phyloP scores from a whole-genome alignment of 2,329 filamentous ascomycete genomes.

The Neonectria faginata region DNA sequence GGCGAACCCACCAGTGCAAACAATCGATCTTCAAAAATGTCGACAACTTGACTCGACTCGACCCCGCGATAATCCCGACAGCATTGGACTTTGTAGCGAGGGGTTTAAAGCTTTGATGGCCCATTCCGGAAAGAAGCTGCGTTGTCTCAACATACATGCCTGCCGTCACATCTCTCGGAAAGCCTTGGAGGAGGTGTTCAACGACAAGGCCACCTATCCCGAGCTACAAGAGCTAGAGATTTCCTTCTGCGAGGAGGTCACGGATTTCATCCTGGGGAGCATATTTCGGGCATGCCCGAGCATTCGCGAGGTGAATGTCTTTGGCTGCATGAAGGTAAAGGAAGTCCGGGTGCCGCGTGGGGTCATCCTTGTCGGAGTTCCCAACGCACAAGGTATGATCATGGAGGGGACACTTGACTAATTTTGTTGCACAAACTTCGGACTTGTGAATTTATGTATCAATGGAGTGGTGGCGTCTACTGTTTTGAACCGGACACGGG shows the following conservation, averaged over 20 bases:
- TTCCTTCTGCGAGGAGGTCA: conserved; percentile 78
- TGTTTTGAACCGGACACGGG: background rate
- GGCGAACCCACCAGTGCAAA: conserved; percentile 77
- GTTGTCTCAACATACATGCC: conserved; percentile 80
- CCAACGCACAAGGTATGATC: conserved; percentile 70
- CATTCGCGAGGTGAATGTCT: conserved; percentile 69
- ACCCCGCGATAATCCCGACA: conserved; percentile 72
- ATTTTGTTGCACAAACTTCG: conserved; percentile 8
- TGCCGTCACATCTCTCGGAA: conserved; percentile 82
- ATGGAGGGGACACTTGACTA: conserved; percentile 58
- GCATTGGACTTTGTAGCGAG: conserved; percentile 78
- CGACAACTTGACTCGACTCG: conserved; percentile 79
- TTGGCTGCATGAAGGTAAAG: conserved; percentile 73
- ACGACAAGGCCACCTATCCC: conserved; percentile 70
- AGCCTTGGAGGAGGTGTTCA: conserved; percentile 82
- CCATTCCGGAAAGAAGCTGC: conserved; percentile 78
- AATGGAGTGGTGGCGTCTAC: background rate
- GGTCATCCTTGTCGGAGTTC: conserved; percentile 68
- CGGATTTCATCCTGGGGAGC: conserved; percentile 71
- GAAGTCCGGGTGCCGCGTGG: conserved; percentile 65
- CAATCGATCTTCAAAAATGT: conserved; percentile 81
- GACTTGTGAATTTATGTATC: background rate
- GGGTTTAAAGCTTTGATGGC: conserved; percentile 86
- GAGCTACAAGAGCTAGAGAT: conserved; percentile 79
- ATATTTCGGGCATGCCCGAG: conserved; percentile 74